Conservation (phyloP, 495 filamentous ascomycete genomes). For the Annulohypoxylon moriforme region DNA sequence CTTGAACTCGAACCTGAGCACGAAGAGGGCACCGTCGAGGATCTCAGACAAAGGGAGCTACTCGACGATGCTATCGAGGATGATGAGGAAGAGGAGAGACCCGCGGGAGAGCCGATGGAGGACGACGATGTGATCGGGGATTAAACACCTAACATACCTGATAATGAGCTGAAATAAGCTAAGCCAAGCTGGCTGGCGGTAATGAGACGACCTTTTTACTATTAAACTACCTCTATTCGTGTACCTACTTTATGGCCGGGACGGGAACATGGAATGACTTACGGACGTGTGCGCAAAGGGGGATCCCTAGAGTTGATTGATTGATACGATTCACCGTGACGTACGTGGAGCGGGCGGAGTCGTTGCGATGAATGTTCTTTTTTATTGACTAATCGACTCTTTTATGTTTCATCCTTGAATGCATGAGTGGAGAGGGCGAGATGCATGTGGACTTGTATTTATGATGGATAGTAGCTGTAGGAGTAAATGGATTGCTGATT, state of each 20-base stretch:
- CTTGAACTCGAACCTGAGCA: slow-evolving; percentile 53
- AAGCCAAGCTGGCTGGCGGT: background rate
- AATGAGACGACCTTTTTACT: slow-evolving; percentile 3
- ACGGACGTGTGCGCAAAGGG: background rate
- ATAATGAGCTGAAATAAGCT: background rate
- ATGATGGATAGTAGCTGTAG: slow-evolving; percentile 6
- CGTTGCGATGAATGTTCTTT: background rate
- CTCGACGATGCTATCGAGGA: slow-evolving; percentile 65
- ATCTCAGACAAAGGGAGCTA: slow-evolving; percentile 69
- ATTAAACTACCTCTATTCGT: slow-evolving; percentile 9
- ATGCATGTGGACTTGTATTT: background rate
- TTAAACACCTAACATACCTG: slow-evolving; percentile 47
- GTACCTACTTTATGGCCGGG: slow-evolving; percentile 7
- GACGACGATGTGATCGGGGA: slow-evolving; percentile 80
- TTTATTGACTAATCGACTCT: background rate
- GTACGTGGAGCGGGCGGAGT: slow-evolving; percentile 2
- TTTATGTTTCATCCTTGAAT: background rate
- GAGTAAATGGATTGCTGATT: slow-evolving; percentile 18
- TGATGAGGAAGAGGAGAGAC: slow-evolving; percentile 60
- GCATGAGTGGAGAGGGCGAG: background rate
- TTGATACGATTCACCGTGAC: slow-evolving; percentile 13
- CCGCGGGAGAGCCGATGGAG: slow-evolving; percentile 57
- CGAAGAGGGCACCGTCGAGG: slow-evolving; percentile 68
- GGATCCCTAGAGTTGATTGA: slow-evolving; percentile 10
- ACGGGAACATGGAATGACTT: slow-evolving; percentile 14